Evolutionary conservation across 1,284 basidiomycete genomes (phyloP), one percentile per base, ranked within the genome.

Genomic region (Gomphus bonarii): DNA sequence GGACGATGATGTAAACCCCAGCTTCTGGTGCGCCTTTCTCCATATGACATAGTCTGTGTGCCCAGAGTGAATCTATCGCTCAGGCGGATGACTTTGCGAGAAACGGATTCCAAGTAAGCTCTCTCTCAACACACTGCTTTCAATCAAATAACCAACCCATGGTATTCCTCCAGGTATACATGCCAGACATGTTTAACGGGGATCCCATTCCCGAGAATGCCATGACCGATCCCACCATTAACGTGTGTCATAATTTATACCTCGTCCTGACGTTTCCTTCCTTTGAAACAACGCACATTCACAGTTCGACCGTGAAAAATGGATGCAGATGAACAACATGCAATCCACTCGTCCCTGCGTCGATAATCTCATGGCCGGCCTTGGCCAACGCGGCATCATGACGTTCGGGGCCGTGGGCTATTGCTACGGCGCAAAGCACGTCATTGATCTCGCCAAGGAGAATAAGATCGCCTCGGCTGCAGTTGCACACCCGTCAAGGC

Each of bases 401-500:
- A 52, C 18, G 12, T 50, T 60, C 20, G 60, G 59, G n/a, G 55
- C 51, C 9, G 50, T 57, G n/a, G 60, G 60, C 11, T 61, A 58
- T 33, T 61, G 60, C 43, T 61, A 43, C 33, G 60, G 60, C 38
- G 59, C 57, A 25, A 43, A 35, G 46, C 44, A 54, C 18, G 42
- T 58, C 11, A 43, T 65, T 16, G 65, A 66, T 31, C 64, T 66
- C 25, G 64, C 63, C 25, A 60, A 68, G 46, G 64, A 69, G 51
- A 59, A 63, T 30, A 22, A 42, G 12, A 62, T 71, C 43, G 36
- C 33, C n/a, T 43, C 52, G 10, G 56, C 53, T 16, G 59, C 53
- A n/a, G 65, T 68, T 58, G 50, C 66, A 42, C 72, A 73, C 62
- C 71, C 72, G 0, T 70, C 68, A 18, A 62, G 69, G 12, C 40